Evolutionary conservation across 306 rosid species (phyloP).

Genomic region (Castanea sativa): DNA sequence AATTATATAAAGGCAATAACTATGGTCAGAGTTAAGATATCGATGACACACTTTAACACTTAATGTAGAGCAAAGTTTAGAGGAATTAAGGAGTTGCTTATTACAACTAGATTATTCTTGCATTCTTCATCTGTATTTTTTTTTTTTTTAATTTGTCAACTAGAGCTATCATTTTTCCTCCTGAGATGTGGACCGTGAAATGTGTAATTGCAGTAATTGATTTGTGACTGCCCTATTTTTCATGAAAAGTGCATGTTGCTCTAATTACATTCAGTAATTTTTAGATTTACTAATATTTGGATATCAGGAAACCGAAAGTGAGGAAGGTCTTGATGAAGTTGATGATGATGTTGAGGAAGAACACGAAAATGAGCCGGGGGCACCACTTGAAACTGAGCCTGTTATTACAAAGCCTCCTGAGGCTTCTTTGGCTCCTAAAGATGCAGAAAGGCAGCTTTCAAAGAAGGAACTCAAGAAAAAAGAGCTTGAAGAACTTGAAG

Average conservation of each 20-base stretch:
- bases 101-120: neutral
- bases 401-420: conserved; percentile 35
- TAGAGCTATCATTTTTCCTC: neutral
- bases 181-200: neutral
- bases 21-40: neutral
- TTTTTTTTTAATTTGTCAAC: neutral
- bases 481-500: conserved; percentile 78
- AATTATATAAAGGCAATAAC: neutral
- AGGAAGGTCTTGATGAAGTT: conserved; percentile 50
- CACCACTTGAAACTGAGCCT: conserved; percentile 38
- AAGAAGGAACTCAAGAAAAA: conserved; percentile 81
- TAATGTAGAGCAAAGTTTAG: neutral
- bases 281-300: conserved; percentile 14
- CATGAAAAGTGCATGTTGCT: neutral
- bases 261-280: conserved; percentile 12
- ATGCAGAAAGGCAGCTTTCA: conserved; percentile 74
- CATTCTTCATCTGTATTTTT: neutral
- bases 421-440: conserved; percentile 46
- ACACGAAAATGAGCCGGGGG: conserved; percentile 43
- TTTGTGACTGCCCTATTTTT: neutral
- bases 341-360: conserved; percentile 62
- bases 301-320: conserved; percentile 63
- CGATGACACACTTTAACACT: neutral
- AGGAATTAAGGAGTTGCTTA: neutral
- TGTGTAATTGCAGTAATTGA: neutral